Percentiles rank a stretch among this genome's conserved stretches.
Conservation (phyloP, 2,329 filamentous ascomycete genomes). For the Colletotrichum cuscutae region DNA sequence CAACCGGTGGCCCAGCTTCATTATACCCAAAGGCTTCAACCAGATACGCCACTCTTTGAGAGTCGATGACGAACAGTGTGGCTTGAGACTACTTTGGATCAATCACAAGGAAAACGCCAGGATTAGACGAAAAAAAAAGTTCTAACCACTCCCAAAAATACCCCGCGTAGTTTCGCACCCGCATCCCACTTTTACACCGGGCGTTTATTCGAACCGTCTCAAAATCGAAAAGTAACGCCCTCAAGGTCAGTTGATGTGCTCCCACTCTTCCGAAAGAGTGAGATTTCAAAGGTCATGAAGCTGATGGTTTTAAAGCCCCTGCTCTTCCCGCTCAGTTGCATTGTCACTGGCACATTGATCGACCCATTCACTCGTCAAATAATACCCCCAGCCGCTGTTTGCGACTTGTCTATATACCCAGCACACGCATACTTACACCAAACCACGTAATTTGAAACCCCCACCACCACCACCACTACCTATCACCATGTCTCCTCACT, state of each 20-base stretch:
- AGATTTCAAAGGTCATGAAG: slow-evolving; percentile 13
- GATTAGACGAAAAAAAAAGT: slow-evolving; percentile 1
- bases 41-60: slow-evolving; percentile 12
- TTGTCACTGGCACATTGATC: slow-evolving; percentile 16
- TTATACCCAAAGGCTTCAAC: background rate
- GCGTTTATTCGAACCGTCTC: slow-evolving; percentile 21
- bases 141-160: background rate
- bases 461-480: slow-evolving; percentile 2
- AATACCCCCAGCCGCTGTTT: slow-evolving; percentile 9
- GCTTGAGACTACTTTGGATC: slow-evolving; percentile 18
- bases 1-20: background rate
- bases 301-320: slow-evolving; percentile 28
- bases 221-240: slow-evolving; percentile 15
- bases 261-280: slow-evolving; percentile 19
- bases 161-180: slow-evolving; percentile 29
- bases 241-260: slow-evolving; percentile 32
- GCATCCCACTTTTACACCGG: slow-evolving; percentile 27
- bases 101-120: slow-evolving; percentile 22
- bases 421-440: background rate
- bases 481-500: slow-evolving; percentile 49
- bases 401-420: slow-evolving; percentile 5
- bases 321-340: slow-evolving; percentile 16
- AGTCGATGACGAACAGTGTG: slow-evolving; percentile 34
- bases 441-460: background rate
- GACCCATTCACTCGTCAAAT: slow-evolving; percentile 6